Percentiles rank a stretch among this genome's conserved stretches.
Conservation (phyloP, 768 basidiomycete species). For the Lactarius sp. region DNA sequence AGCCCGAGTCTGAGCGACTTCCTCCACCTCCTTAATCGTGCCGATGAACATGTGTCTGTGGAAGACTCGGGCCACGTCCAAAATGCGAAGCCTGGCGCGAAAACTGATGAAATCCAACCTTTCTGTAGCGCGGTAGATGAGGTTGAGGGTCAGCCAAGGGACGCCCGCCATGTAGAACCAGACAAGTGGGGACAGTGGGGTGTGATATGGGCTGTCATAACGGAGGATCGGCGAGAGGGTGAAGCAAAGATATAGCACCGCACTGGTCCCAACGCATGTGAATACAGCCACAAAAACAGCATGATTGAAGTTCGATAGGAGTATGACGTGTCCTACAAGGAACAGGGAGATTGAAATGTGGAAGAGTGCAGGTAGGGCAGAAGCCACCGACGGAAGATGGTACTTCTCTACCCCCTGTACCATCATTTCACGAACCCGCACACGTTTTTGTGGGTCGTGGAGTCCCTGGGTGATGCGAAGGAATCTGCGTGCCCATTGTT, state of each 20-base stretch:
- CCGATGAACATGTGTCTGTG: background rate
- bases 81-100: background rate
- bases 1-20: background rate
- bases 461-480: background rate
- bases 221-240: background rate
- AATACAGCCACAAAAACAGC: background rate
- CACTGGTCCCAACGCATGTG: background rate
- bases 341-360: constrained; percentile 8
- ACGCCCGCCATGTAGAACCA: background rate
- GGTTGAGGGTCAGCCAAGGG: background rate
- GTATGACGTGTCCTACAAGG: background rate
- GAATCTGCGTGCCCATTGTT: constrained; percentile 13
- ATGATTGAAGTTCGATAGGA: background rate
- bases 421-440: constrained; percentile 7
- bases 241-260: background rate
- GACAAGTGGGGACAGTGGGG: background rate
- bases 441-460: background rate
- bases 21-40: constrained; percentile 1
- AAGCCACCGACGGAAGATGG: background rate
- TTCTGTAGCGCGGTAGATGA: background rate
- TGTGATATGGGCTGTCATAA: background rate
- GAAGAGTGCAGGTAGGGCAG: background rate
- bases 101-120: background rate
- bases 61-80: background rate
- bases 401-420: background rate